These are phyloP conservation scores for Gracilaria gracilis DNA, from an alignment of 23 red algal genomes.

Conservation along the genomic window DNA sequence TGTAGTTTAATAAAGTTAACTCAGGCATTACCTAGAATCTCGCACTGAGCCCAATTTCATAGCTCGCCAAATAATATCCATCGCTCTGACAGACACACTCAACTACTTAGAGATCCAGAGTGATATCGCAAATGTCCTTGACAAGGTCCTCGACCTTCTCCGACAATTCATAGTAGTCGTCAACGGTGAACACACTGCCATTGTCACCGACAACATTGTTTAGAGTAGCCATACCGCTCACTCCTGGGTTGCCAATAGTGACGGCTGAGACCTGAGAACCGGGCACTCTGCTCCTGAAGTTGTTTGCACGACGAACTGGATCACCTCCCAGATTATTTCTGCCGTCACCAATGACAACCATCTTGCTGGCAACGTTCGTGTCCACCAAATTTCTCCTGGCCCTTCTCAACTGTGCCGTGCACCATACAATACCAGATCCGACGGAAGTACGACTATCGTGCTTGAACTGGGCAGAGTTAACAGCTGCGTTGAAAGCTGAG, in stretches of 20 bases:
- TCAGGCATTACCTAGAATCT: too few species aligned
- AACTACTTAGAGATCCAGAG: too few species aligned
- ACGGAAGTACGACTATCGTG: not conserved
- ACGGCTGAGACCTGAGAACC: not conserved
- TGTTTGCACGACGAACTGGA: not conserved
- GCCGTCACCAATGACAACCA: constrained; percentile 28
- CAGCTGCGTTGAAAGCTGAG: not conserved
- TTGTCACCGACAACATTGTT: not conserved
- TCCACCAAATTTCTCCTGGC: not conserved
- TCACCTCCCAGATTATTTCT: constrained; percentile 6
- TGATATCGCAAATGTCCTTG: not conserved
- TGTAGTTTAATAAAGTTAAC: too few species aligned
- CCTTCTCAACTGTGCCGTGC: not conserved
- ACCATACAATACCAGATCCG: constrained; percentile 5
- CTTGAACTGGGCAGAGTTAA: not conserved
- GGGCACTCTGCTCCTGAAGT: not conserved
- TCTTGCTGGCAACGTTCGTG: not conserved
- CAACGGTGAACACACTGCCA: not conserved
- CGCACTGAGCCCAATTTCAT: too few species aligned
- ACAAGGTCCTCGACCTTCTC: not conserved
- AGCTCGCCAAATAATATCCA: too few species aligned
- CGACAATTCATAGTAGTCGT: constrained; percentile 20
- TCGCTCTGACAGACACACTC: too few species aligned
- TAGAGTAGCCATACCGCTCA: not conserved
- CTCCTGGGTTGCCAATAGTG: not conserved